A percentile compares a stretch with the other conserved stretches of the same genome.
Conservation (phyloP, 1,284 basidiomycete species). For the Termitomyces sp. region DNA sequence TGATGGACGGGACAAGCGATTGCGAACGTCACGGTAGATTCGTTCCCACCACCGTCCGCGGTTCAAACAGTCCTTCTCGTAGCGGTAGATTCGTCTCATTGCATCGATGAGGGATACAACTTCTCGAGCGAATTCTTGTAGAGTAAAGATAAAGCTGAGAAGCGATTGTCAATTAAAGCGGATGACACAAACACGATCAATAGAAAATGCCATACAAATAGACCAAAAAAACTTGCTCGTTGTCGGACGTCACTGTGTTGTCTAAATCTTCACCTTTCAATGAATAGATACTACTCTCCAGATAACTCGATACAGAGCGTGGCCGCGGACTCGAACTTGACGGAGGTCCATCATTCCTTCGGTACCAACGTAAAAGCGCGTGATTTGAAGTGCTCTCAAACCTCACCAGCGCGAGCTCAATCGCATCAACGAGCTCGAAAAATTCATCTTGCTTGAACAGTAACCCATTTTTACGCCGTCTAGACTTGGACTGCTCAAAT, state of each 20-base stretch:
- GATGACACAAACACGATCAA: background rate
- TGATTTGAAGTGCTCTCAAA: conserved; percentile 83
- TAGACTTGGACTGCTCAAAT: conserved; percentile 44
- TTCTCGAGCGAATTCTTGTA: conserved; percentile 88
- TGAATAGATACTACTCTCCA: conserved; percentile 24
- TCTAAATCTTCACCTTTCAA: conserved; percentile 29
- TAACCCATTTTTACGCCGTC: conserved; percentile 20
- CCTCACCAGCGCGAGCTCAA: conserved; percentile 63
- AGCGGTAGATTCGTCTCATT: conserved; percentile 66
- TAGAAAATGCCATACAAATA: conserved; percentile 73
- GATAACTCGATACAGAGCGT: conserved; percentile 25
- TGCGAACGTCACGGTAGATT: conserved; percentile 5
- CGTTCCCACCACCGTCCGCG: conserved; percentile 38
- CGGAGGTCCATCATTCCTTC: conserved; percentile 42
- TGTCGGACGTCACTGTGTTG: conserved; percentile 35
- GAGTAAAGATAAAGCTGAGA: conserved; percentile 83
- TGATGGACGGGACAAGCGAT: conserved; percentile 4
- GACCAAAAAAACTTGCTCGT: conserved; percentile 76
- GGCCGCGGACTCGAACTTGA: conserved; percentile 11
- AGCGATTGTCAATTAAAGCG: background rate
- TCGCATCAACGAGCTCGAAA: conserved; percentile 53
- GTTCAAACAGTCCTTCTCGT: conserved; percentile 46
- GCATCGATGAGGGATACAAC: conserved; percentile 77
- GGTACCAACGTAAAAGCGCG: conserved; percentile 73
- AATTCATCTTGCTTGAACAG: conserved; percentile 52